A percentile compares a stretch with the other conserved stretches of the same genome.
Evolutionary conservation across 2,329 filamentous ascomycete species (phyloP).

Genomic region (Fusarium compactum): DNA sequence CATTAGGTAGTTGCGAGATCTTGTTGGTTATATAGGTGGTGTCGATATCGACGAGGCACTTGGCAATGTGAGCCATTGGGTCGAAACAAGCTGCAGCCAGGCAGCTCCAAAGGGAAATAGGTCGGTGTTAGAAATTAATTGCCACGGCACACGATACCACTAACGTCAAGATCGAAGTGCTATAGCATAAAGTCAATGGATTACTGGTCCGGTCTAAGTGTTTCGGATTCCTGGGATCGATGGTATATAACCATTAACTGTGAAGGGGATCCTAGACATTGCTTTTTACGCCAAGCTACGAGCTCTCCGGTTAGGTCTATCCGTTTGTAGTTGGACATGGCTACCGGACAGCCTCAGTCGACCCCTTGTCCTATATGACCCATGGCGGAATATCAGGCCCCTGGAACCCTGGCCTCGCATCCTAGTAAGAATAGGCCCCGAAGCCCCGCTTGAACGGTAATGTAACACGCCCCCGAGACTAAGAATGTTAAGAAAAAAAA

Average conservation of each 20-base stretch:
- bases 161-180: slow-evolving; percentile 37
- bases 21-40: slow-evolving; percentile 65
- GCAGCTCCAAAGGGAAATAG: slow-evolving; percentile 40
- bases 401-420: slow-evolving; percentile 23
- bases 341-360: slow-evolving; percentile 34
- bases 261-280: slow-evolving; percentile 45
- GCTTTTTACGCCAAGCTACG: slow-evolving; percentile 40
- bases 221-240: slow-evolving; percentile 47
- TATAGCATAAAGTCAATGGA: slow-evolving; percentile 41
- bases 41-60: slow-evolving; percentile 66
- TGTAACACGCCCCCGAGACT: slow-evolving; percentile 29
- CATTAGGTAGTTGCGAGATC: slow-evolving; percentile 58
- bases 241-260: slow-evolving; percentile 46
- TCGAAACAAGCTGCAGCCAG: slow-evolving; percentile 41
- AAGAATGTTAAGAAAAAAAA: slow-evolving; percentile 44
- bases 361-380: slow-evolving; percentile 40
- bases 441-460: slow-evolving; percentile 32
- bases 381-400: slow-evolving; percentile 34
- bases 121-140: slow-evolving; percentile 45
- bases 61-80: slow-evolving; percentile 72
- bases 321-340: slow-evolving; percentile 38
- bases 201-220: slow-evolving; percentile 40
- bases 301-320: slow-evolving; percentile 36
- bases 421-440: slow-evolving; percentile 17
- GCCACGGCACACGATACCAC: slow-evolving; percentile 37